Conservation (phyloP, 23 red algal species). For the Gracilariopsis chorda region DNA sequence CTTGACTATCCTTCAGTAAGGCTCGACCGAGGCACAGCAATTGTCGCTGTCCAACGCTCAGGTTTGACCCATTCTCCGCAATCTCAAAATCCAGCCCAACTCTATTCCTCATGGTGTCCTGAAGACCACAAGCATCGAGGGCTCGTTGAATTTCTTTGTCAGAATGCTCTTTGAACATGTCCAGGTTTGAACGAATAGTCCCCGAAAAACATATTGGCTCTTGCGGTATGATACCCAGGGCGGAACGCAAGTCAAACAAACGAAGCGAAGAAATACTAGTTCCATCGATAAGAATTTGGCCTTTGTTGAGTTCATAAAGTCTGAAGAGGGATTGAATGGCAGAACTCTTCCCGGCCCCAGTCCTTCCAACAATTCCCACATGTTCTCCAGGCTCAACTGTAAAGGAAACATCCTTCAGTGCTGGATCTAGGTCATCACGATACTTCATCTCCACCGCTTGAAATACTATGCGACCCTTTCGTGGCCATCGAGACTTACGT, state of each 20-base stretch:
- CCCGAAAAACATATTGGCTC: conserved; percentile 86
- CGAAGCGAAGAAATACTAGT: conserved; percentile 58
- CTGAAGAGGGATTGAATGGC: conserved; percentile 77
- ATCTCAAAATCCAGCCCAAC: conserved; percentile 57
- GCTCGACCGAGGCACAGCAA: conserved; percentile 86
- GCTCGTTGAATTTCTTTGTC: conserved; percentile 71
- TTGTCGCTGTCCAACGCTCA: conserved; percentile 88
- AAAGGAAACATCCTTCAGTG: conserved; percentile 68
- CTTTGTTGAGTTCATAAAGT: conserved; percentile 59
- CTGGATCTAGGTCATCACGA: conserved; percentile 55
- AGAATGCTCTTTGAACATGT: conserved; percentile 71
- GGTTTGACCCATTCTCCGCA: conserved; percentile 52
- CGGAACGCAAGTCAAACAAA: conserved; percentile 63
- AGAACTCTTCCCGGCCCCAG: conserved; percentile 88
- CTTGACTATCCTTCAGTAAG: conserved; percentile 68
- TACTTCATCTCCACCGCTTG: conserved; percentile 82
- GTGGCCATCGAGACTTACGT: conserved; percentile 63
- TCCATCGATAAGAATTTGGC: conserved; percentile 78
- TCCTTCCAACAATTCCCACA: conserved; percentile 87
- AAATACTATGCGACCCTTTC: conserved; percentile 62
- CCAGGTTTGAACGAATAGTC: conserved; percentile 85
- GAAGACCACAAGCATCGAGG: conserved; percentile 59
- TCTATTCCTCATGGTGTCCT: conserved; percentile 51
- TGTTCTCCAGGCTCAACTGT: conserved; percentile 64
- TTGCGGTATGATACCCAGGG: conserved; percentile 86